Evolutionary conservation across 2,329 filamentous ascomycete genomes (phyloP).

Genomic region (Fusarium pseudoanthophilum): DNA sequence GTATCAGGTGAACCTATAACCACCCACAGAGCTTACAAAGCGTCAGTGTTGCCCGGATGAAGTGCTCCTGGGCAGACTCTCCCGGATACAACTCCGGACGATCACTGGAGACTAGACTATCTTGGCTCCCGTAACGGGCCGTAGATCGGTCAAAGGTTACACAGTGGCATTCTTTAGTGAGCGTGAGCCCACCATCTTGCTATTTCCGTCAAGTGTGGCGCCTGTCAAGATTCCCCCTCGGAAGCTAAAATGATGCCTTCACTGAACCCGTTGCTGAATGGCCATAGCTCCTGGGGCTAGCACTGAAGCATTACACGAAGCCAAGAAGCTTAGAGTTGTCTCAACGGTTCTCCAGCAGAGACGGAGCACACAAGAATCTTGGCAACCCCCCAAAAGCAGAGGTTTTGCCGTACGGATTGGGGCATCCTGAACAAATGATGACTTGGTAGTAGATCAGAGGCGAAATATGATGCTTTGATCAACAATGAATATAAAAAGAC

Average conservation of each 20-base stretch:
- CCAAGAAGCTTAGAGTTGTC: not conserved
- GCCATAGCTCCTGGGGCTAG: constrained; percentile 20
- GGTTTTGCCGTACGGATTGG: constrained; percentile 2
- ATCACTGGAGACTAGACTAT: not conserved
- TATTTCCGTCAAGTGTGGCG: constrained; percentile 14
- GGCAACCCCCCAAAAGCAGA: constrained; percentile 2
- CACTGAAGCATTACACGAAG: constrained; percentile 2
- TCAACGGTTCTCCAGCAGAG: constrained; percentile 4
- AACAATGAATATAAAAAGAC: not conserved
- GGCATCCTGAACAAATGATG: not conserved
- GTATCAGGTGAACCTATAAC: not conserved
- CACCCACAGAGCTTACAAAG: not conserved
- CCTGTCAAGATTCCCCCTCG: constrained; percentile 8
- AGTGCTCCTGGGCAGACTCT: not conserved
- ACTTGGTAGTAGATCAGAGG: not conserved
- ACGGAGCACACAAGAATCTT: not conserved
- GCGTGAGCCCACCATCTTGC: not conserved
- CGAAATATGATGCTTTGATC: not conserved
- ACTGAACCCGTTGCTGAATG: not conserved
- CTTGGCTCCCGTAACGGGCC: not conserved
- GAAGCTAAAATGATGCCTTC: constrained; percentile 18
- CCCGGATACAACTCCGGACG: not conserved
- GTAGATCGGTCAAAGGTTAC: not conserved
- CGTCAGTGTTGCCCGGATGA: not conserved
- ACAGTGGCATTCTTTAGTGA: constrained; percentile 9